Evolutionary conservation across 73 alveolate species (phyloP), one percentile per base, ranked within the genome.

Genomic region (Paramecium octaurelia): DNA sequence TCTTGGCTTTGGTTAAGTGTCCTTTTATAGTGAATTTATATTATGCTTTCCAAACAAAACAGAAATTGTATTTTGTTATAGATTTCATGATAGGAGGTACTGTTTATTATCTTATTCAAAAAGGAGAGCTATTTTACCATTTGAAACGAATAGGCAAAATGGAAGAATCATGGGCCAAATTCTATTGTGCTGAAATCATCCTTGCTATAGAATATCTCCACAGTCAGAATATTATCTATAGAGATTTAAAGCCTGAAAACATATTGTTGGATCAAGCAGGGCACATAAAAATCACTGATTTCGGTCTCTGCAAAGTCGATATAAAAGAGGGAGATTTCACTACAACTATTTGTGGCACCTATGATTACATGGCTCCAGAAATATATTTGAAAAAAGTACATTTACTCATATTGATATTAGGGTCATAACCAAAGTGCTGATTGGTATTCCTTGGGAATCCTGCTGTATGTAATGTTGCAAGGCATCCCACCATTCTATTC

Each of bases 161-260:
- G 90, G 80, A 96, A 40, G 99, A 98, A 92, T 93, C 84, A 24
- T 85, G 95, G 86, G 95, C 99, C 1, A 73, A 77, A 64, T 98
- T 98, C 93, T 98, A 98, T 60, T 94, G 97, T 16, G 98, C 99
- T 18, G 99, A 98, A 94, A 71, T 98, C 21, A 86, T 97, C 11
- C 90, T 97, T 20, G 99, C 99, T 6, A 86, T 98, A 57, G 97
- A 97, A 93, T 95, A 94, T 87, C 94, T 98, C 42, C 99, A 98
- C 86, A 88, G 93, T 88, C 91, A 95, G 68, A 96, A 94, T 54
- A 96, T 98, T 20, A 96, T 98, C 12, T 98, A 97, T 75, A 64
- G 99, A 57, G 99, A 98, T 87, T 88, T 98, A 73, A 98, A 98
- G 64, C 99, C 99, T 8, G 99, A 98, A 86, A 98, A 98, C 95